Conservation (phyloP, 2,329 filamentous ascomycete genomes). For the Fusarium sp. region DNA sequence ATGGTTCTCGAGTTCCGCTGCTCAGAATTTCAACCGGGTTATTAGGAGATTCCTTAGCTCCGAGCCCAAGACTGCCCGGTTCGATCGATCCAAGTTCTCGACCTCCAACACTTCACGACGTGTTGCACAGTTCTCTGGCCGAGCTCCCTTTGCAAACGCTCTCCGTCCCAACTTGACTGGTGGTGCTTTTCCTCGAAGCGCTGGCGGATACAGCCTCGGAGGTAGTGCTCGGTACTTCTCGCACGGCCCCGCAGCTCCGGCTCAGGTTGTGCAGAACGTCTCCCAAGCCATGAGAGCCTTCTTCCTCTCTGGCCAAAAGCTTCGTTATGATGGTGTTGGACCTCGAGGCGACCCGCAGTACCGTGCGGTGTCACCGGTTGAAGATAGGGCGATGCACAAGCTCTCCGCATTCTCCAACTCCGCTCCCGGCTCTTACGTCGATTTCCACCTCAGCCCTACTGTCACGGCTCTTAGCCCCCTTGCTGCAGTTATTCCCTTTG, state of each 20-base stretch:
- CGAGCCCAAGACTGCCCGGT: constrained; percentile 52
- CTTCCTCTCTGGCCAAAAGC: constrained; percentile 89
- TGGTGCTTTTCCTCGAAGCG: constrained; percentile 84
- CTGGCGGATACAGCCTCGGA: constrained; percentile 85
- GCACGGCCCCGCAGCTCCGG: constrained; percentile 84
- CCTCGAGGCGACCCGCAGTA: constrained; percentile 82
- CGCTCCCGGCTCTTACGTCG: constrained; percentile 83
- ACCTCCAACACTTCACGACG: constrained; percentile 64
- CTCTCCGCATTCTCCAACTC: constrained; percentile 70
- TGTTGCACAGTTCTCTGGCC: constrained; percentile 74
- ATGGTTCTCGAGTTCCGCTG: constrained; percentile 63
- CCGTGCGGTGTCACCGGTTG: constrained; percentile 79
- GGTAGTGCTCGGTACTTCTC: constrained; percentile 91
- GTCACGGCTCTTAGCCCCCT: constrained; percentile 88
- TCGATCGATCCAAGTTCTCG: constrained; percentile 65
- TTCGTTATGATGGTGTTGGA: constrained; percentile 84
- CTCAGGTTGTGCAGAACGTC: constrained; percentile 95
- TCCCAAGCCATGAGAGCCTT: constrained; percentile 93
- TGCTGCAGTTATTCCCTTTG: constrained; percentile 65
- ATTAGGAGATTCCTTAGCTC: constrained; percentile 67
- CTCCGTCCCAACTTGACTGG: constrained; percentile 93
- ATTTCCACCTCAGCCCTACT: constrained; percentile 89
- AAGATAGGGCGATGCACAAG: constrained; percentile 78
- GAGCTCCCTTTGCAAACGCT: constrained; percentile 88
- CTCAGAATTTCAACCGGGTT: constrained; percentile 59